A percentile compares a stretch with the other conserved stretches of the same genome.
These are phyloP conservation scores for Suhomyces kilbournensis DNA, from an alignment of 805 yeast genomes.

Conservation along the genomic window DNA sequence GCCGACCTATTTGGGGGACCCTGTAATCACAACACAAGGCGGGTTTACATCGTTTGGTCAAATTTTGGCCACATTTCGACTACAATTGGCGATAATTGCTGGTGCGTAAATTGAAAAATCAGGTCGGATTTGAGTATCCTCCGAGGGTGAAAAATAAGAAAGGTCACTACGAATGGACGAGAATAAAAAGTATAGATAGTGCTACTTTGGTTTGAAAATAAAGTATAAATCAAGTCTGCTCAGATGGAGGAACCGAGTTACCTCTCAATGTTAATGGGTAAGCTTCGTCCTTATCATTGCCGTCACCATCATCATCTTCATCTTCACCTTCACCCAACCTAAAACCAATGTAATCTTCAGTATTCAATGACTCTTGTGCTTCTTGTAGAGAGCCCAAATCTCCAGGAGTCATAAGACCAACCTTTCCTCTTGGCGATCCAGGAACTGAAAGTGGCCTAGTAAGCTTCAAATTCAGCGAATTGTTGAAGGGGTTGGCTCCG, in stretches of 20 bases:
- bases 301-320: constrained; percentile 43
- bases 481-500: constrained; percentile 46
- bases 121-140: not conserved
- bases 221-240: constrained; percentile 3
- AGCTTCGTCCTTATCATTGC: constrained; percentile 31
- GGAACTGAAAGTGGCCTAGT: constrained; percentile 95
- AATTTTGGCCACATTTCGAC: not conserved
- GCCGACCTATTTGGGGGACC: not conserved
- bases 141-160: not conserved
- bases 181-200: not conserved
- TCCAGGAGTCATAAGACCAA: constrained; percentile 92
- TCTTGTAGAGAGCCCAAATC: constrained; percentile 96
- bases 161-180: not conserved
- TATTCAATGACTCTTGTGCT: constrained; percentile 63
- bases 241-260: constrained; percentile 42
- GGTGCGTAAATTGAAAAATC: not conserved
- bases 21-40: not conserved
- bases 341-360: constrained; percentile 74
- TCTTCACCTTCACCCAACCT: constrained; percentile 42
- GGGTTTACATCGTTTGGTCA: not conserved
- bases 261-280: constrained; percentile 52
- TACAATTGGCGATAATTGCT: not conserved
- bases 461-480: constrained; percentile 57
- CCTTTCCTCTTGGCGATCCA: constrained; percentile 82
- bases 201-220: not conserved